Base-by-base conservation (phyloP, 2,329 filamentous ascomycete species). In the Paracamarosporium sp. region DNA sequence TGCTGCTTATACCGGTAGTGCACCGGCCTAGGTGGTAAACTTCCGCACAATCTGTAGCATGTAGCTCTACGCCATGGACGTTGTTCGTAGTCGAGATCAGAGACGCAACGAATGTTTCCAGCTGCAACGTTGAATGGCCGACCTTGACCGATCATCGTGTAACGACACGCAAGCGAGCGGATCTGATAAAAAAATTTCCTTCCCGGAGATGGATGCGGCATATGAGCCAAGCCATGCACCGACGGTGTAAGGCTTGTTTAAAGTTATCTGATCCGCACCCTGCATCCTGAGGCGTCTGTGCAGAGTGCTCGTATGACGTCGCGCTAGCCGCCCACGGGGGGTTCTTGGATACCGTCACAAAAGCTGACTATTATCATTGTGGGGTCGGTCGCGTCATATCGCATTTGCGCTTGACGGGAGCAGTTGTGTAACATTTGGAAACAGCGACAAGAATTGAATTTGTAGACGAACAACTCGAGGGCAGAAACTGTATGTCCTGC, bases 251-350 rank as follows among this genome's bases (percentile, higher is more conserved):
- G 48, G 62, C 58, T 61, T 53, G 63, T 54, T 63, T 71, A 67
- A 70, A 57, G 64, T 69, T 73, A 72, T 74, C 70, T 67, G 70
- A 74, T 73, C 71, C 69, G 68, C 63, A 4, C 55, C 62, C 62
- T 69, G 66, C 65, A 68, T 63, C 22, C 30, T 35, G 15, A n/a
- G 22, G 27, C 50, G 25, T 24, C 24, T 31, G 38, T 46, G 35
- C 12, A 15, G 13, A 13, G 45, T 13, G 33, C 6, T 31, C 1
- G 20, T 6, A 56, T 59, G 53, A 62, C 50, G 59, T 57, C 40
- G 43, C 55, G 33, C 38, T 47, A 50, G 52, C 22, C 17, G 38
- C 40, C 36, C 25, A 24, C 35, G 36, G 38, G 17, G n/a, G 38
- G 22, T 17, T 22, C 30, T 8, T 24, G 22, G 15, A 40, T 38